A percentile compares a stretch with the other conserved stretches of the same genome.
Conservation (phyloP, 108 stramenopile genomes). For the Nitzschia palea region DNA sequence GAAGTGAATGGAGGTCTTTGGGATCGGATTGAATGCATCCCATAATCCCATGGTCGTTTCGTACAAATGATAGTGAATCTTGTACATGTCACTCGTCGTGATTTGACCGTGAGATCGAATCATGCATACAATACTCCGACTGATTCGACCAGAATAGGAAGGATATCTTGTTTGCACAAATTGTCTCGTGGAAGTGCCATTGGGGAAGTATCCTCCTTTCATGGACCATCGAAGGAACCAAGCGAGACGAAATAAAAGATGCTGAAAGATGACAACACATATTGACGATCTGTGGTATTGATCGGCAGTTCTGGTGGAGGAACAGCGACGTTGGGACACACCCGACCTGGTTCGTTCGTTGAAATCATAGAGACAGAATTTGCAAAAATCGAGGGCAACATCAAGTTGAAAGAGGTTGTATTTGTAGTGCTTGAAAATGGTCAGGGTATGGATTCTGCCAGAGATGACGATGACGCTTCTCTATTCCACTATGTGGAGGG, state of each 20-base stretch:
- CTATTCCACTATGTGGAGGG: slow-evolving; percentile 29
- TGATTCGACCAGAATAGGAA: no score
- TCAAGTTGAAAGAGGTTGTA: slow-evolving; percentile 29
- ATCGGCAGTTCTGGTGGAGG: slow-evolving; percentile 63
- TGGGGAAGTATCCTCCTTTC: no score
- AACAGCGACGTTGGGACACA: slow-evolving; percentile 61
- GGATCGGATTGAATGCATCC: no score
- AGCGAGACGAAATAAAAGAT: neutral
- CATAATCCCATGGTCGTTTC: no score
- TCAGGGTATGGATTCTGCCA: slow-evolving; percentile 47
- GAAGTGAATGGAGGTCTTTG: no score
- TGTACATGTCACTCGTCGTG: no score
- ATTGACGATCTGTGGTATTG: slow-evolving; percentile 22
- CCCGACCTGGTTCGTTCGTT: slow-evolving; percentile 35
- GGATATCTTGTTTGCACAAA: no score
- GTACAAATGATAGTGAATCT: no score
- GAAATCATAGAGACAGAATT: slow-evolving; percentile 42
- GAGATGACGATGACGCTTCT: slow-evolving; percentile 22
- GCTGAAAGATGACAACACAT: neutral
- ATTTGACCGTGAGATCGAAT: no score
- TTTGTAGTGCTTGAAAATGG: slow-evolving; percentile 49
- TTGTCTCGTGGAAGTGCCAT: no score
- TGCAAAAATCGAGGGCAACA: slow-evolving; percentile 1
- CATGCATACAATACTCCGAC: no score
- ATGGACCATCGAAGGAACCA: no score